Base-by-base conservation (phyloP, 2,329 filamentous ascomycete species). In the Daldinia sp. region DNA sequence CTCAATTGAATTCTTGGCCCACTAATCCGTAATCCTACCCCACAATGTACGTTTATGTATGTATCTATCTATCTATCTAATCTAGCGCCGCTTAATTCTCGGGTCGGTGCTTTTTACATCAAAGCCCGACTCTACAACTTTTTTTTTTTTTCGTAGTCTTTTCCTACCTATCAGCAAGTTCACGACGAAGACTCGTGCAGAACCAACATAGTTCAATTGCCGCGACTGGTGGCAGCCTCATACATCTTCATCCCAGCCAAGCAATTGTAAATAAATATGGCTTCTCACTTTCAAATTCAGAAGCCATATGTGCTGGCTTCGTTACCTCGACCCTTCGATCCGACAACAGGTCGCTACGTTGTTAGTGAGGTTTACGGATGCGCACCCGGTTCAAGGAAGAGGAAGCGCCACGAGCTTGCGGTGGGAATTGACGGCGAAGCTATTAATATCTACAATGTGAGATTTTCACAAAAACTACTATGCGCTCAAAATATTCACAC, bases 341-440 rank as follows among this genome's bases (percentile, higher is more conserved):
- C 79, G 2, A 75, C 77, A 5, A 80, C 79, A 71, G 84, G 82
- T 63, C 82, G 80, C 64, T 89, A 87, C 77, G 84, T 86, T 41
- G 86, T 89, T 12, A 84, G 87, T 71, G 87, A 90, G 69, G 88
- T 91, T 41, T 88, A 86, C 73, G 88, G 88, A 69, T 86, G 87
- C 76, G 82, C 84, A 71, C 82, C 86, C 57, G 86, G 85, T 23
- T 83, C 84, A 35, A 88, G 86, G 79, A 89, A 87, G 80, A 84
- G 86, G 73, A 89, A 89, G 80, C 85, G 89, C 73, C 83, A 89
- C 9, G 89, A 91, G 75, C 77, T 91, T 54, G 86, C 85, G 9
- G 87, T 91, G 30, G 89, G 89, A 20, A 85, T 89, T 74, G 88
- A 91, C 77, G 89, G 89, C 67, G 89, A 91, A 75, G 86, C 88